Base-by-base conservation (phyloP, 1,284 basidiomycete genomes). In the Polyporus tsugae region DNA sequence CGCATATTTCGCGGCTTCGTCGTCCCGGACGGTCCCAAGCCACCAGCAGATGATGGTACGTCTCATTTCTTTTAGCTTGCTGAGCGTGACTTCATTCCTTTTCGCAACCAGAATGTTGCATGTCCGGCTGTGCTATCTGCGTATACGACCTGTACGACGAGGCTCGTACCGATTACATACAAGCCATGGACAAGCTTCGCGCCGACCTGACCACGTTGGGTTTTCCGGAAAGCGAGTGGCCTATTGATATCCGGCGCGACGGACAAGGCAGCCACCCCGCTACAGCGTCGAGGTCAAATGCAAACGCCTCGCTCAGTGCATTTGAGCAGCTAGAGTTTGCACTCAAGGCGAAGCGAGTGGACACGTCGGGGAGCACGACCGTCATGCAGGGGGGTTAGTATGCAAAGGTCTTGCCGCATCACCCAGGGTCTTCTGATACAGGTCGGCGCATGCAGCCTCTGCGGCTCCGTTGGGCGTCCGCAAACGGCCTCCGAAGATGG, bases 111-210 rank as follows among this genome's bases (percentile, higher is more conserved):
- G 94, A 95, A 80, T 96, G 95, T 79, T 96, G 95, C 81, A 96
- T 95, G 94, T 95, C 93, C 10, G 94, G 94, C 38, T 97, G 95
- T 75, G 93, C 94, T 0, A 82, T 95, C 42, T 97, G 95, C 79
- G 93, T 96, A 7, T 93, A 96, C 78, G 95, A 95, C 73, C 81
- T 96, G 35, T 95, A 96, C 79, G 88, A 92, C 64, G 94, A 95
- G 61, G 88, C 92, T 0, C 79, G 95, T 4, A 82, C 85, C n/a
- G 83, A 83, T 13, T 95, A 95, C 80, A 85, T 86, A 41, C 81
- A 84, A 7, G 84, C 89, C 0, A 73, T 96, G 1, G 75, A 76
- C 1, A 74, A 81, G 0, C 81, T 95, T 2, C 87, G 86, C 15
- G 70, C 78, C 4, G 82, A 86, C 5, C 86, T 96, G 9, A 64